A percentile compares a stretch with the other conserved stretches of the same genome.
These are phyloP conservation scores for Puccinia hordei DNA, from an alignment of 1,284 basidiomycete genomes.

Conservation along the genomic window DNA sequence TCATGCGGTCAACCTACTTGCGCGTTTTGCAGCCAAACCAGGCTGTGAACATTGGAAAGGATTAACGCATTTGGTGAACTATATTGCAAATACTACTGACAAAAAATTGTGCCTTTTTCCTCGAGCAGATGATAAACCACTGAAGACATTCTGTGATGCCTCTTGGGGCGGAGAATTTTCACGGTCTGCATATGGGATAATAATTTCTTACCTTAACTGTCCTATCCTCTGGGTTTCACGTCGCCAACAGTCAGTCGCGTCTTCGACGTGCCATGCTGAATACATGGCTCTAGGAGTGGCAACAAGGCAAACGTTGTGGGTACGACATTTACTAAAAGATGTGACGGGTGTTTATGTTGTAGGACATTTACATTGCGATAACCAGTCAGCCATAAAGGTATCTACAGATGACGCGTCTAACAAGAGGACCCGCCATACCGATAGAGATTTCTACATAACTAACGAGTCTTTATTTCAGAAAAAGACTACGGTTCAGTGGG, in stretches of 20 bases:
- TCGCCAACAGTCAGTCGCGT: too few species aligned
- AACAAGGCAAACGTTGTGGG: background rate
- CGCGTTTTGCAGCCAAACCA: background rate
- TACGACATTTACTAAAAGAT: background rate
- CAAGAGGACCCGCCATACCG: background rate
- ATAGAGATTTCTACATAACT: background rate
- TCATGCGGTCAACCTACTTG: background rate
- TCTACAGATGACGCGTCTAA: background rate
- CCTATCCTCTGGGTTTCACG: too few species aligned
- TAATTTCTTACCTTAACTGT: background rate
- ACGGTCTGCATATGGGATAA: background rate
- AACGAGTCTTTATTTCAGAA: background rate
- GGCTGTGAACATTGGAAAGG: background rate
- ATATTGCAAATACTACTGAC: background rate
- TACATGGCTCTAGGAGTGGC: background rate
- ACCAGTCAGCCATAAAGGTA: conserved; percentile 12
- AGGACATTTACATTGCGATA: background rate
- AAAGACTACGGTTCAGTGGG: background rate
- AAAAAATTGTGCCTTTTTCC: background rate
- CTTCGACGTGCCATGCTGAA: too few species aligned
- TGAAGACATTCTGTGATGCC: background rate
- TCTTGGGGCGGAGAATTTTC: background rate
- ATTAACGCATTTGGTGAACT: background rate
- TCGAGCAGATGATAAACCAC: background rate
- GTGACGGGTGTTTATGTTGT: background rate